phyloP scores from a whole-genome alignment of 306 rosid species.

The Lathyrus sativus region DNA sequence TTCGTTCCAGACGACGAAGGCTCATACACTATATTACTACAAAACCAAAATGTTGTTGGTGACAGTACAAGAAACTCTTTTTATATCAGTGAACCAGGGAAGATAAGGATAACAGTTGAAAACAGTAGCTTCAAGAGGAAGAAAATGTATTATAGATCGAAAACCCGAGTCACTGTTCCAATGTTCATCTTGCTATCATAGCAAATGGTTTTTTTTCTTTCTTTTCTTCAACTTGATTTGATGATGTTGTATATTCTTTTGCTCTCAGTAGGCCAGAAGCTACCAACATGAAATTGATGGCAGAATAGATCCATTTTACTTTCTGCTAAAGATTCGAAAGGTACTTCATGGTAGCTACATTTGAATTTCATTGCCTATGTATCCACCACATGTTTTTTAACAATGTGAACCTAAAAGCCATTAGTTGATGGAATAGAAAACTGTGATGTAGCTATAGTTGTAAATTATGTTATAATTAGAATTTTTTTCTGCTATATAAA shows the following conservation, averaged over 20 bases:
- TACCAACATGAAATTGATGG: constrained; percentile 11
- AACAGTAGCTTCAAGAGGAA: constrained; percentile 67
- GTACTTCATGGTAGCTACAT: constrained; percentile 29
- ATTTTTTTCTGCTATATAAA: neutral
- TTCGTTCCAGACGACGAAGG: constrained; percentile 90
- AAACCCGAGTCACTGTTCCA: constrained; percentile 65
- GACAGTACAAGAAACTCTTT: constrained; percentile 72
- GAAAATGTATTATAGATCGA: constrained; percentile 64
- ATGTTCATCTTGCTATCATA: constrained; percentile 51
- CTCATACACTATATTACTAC: constrained; percentile 67
- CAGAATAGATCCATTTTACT: constrained; percentile 26
- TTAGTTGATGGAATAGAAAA: constrained; percentile 19
- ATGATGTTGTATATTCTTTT: constrained; percentile 35
- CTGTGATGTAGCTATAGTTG: neutral
- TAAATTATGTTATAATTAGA: neutral
- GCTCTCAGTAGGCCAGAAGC: constrained; percentile 13
- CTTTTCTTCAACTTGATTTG: neutral
- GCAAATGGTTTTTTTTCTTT: constrained; percentile 12
- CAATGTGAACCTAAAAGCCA: constrained; percentile 22
- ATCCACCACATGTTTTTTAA: constrained; percentile 8
- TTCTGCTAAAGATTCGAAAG: neutral
- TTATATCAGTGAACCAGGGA: constrained; percentile 85
- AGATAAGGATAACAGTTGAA: constrained; percentile 62
- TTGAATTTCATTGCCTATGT: constrained; percentile 11
- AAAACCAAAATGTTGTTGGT: constrained; percentile 60